phyloP scores from a whole-genome alignment of 441 rosid genomes.

The Omphalea diandra region DNA sequence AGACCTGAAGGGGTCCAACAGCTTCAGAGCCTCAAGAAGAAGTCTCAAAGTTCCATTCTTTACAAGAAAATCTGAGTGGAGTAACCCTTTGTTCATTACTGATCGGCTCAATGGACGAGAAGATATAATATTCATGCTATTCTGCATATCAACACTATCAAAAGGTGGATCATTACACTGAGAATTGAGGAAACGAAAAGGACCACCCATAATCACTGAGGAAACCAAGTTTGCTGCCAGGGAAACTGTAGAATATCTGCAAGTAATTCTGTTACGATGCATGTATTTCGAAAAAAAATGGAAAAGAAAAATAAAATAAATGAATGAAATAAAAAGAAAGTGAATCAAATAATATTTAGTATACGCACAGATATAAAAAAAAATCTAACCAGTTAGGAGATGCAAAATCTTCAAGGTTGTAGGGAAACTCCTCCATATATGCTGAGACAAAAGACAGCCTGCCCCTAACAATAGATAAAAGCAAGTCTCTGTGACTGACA shows the following conservation, averaged over 20 bases:
- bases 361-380: conserved; percentile 17
- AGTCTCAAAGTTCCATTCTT: conserved; percentile 85
- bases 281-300: conserved; percentile 17
- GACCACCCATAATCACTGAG: conserved; percentile 47
- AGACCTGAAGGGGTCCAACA: conserved; percentile 56
- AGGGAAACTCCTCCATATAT: conserved; percentile 85
- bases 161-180: conserved; percentile 40
- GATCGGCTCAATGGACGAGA: conserved; percentile 77
- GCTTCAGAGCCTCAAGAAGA: conserved; percentile 69
- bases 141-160: conserved; percentile 50
- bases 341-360: background rate
- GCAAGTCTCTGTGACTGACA: conserved; percentile 74
- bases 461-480: conserved; percentile 66
- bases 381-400: conserved; percentile 81
- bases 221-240: conserved; percentile 79
- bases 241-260: conserved; percentile 84
- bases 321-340: background rate
- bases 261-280: conserved; percentile 47
- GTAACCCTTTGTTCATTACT: conserved; percentile 80
- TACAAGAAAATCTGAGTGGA: conserved; percentile 75
- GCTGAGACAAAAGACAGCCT: conserved; percentile 73
- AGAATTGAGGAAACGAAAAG: conserved; percentile 57
- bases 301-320: too few species aligned
- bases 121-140: conserved; percentile 62
- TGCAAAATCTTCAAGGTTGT: conserved; percentile 77